Conservation (phyloP, 495 filamentous ascomycete species). For the Trichoderma gamsii region DNA sequence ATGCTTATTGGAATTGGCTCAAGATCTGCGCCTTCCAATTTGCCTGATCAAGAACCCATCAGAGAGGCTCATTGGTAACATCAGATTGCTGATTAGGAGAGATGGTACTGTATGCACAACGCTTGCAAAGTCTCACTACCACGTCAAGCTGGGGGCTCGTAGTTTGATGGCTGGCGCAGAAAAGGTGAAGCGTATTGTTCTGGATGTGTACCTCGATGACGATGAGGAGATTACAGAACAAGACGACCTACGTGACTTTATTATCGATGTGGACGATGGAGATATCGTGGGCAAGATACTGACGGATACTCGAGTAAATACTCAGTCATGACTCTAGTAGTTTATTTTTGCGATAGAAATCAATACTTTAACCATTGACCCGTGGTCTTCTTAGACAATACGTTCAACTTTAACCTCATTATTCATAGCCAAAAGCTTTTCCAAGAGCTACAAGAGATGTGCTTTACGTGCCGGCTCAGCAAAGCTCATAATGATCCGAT, state of each 20-base stretch:
- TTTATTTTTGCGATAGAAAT: not conserved
- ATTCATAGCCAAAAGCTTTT: not conserved
- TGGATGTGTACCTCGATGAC: slow-evolving; percentile 22
- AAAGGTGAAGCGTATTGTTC: slow-evolving; percentile 19
- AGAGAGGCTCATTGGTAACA: slow-evolving; percentile 30
- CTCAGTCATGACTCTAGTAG: not conserved
- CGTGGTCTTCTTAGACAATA: not conserved
- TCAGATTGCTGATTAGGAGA: slow-evolving; percentile 30
- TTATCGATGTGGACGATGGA: slow-evolving; percentile 22
- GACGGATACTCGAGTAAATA: not conserved
- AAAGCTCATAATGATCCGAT: too few relatives aligned
- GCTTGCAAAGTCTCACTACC: slow-evolving; percentile 33
- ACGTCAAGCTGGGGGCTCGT: slow-evolving; percentile 34
- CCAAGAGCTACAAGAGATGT: too few relatives aligned
- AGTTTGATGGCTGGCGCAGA: slow-evolving; percentile 26
- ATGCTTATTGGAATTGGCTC: slow-evolving; percentile 33
- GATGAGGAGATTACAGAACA: slow-evolving; percentile 23
- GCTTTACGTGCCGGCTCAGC: too few relatives aligned
- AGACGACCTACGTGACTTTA: slow-evolving; percentile 17
- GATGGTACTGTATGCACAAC: slow-evolving; percentile 32
- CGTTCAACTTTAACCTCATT: not conserved
- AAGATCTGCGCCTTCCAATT: slow-evolving; percentile 28
- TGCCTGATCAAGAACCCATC: slow-evolving; percentile 21
- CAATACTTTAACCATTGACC: not conserved
- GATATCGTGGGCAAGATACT: slow-evolving; percentile 17